Percentiles rank a stretch among this genome's conserved stretches.
These are phyloP conservation scores for Solanum tarapatanum DNA, from an alignment of 257 asterid species.

Conservation along the genomic window DNA sequence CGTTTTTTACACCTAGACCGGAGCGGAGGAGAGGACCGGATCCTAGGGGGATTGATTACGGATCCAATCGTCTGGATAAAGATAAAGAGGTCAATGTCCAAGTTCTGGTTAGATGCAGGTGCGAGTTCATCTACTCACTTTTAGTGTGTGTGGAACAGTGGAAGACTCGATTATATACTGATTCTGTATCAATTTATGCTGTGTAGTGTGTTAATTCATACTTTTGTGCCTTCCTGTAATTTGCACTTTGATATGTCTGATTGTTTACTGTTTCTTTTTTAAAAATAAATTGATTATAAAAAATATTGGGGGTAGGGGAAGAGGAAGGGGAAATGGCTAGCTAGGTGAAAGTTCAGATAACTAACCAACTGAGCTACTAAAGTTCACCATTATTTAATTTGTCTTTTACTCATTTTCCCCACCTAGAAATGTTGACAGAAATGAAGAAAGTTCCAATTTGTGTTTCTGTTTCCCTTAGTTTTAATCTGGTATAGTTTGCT, in stretches of 20 bases:
- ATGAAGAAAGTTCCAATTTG: neutral
- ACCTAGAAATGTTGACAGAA: neutral
- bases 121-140: neutral
- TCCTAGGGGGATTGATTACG: slow-evolving; percentile 47
- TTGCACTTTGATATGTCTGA: neutral
- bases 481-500: rapidly evolving
- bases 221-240: neutral
- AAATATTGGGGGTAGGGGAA: neutral
- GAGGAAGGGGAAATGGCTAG: neutral
- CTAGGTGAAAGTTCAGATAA: neutral
- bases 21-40: slow-evolving; percentile 55
- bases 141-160: neutral
- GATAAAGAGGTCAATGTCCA: slow-evolving; percentile 73
- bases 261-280: neutral
- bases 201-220: neutral
- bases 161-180: neutral
- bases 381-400: neutral
- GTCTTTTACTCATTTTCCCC: neutral
- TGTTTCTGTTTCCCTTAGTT: neutral
- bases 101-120: slow-evolving; percentile 93
- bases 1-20: slow-evolving; percentile 66
- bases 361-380: neutral
- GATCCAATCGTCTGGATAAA: slow-evolving; percentile 33
- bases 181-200: neutral
- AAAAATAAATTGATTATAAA: too few species aligned